phyloP scores from a whole-genome alignment of 2,329 filamentous ascomycete species.

The Decorospora gaudefroyi region DNA sequence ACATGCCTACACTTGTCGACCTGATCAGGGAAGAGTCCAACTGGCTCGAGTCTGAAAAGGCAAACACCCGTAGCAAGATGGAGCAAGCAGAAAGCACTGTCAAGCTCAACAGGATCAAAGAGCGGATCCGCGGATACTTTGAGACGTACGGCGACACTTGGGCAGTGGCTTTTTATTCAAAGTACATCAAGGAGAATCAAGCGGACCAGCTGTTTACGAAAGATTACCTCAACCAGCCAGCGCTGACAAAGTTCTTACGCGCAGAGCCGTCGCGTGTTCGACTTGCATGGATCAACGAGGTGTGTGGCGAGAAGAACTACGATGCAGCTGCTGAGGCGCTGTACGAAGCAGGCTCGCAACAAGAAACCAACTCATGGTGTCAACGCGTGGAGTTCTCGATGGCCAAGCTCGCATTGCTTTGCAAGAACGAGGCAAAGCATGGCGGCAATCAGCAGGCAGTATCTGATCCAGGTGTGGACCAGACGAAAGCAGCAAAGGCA shows the following conservation, averaged over 20 bases:
- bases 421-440: constrained; percentile 54
- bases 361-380: constrained; percentile 83
- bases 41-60: constrained; percentile 45
- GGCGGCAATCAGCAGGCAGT: constrained; percentile 50
- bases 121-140: constrained; percentile 59
- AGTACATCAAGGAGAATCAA: constrained; percentile 65
- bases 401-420: constrained; percentile 73
- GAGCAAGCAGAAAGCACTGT: constrained; percentile 41
- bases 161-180: constrained; percentile 78
- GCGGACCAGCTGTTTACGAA: constrained; percentile 62
- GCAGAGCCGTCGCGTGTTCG: constrained; percentile 72
- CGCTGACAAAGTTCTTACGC: constrained; percentile 78
- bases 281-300: constrained; percentile 93
- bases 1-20: constrained; percentile 66
- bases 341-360: constrained; percentile 67
- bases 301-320: constrained; percentile 76
- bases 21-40: constrained; percentile 53
- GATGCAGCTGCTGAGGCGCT: constrained; percentile 72
- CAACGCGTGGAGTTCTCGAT: constrained; percentile 92
- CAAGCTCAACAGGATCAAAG: constrained; percentile 52
- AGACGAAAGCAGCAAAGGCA: constrained; percentile 49
- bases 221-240: constrained; percentile 69
- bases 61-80: constrained; percentile 42
- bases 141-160: constrained; percentile 68
- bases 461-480: constrained; percentile 25